Base-by-base conservation (phyloP, 805 yeast species). In the Pichia heedii region DNA sequence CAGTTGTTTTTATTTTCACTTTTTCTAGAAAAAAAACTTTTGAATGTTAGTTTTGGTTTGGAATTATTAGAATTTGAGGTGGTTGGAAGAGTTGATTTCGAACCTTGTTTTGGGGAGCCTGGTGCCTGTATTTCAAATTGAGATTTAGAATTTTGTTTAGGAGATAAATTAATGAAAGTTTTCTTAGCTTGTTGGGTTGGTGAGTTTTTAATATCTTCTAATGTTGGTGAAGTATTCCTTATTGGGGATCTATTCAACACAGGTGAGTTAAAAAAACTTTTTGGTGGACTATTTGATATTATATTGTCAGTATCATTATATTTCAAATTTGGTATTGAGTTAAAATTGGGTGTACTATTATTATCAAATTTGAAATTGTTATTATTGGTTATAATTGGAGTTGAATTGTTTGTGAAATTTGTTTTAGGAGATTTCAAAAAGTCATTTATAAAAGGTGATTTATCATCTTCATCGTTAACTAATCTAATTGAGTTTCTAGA, bases 31-130 rank as follows among this genome's bases (percentile, higher is more conserved):
- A 63, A 62, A 4, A 61, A 45, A 3, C 60, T 52, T 22, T 55
- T 59, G 33, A 61, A 59, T 2, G 54, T 56, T 27, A 63, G 45
- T 36, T 55, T 53, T 22, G 55, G 49, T 42, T 50, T 51, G 42
- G 48, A 41, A 20, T 42, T 46, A 5, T 36, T 24, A 13, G 39
- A 40, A 7, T 36, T 34, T 21, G n/a, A n/a, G 12, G 41, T 37
- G 7, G 30, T 16, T 22, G 20, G 20, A 5, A 32, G 21, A 5
- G n/a, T 3, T 24, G 26, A 2, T 22, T 30, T 13, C 13, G 7
- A n/a, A 20, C 18, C 10, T 34, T 18, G 15, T 44, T 34, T 35
- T 24, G 34, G 32, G 20, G 22, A 8, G 24, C n/a, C n/a, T n/a
- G n/a, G n/a, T n/a, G n/a, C n/a, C n/a, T 10, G 5, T 13, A 12